Evolutionary conservation across 805 yeast genomes (phyloP).

Genomic region (Naumovozyma dairenensis): DNA sequence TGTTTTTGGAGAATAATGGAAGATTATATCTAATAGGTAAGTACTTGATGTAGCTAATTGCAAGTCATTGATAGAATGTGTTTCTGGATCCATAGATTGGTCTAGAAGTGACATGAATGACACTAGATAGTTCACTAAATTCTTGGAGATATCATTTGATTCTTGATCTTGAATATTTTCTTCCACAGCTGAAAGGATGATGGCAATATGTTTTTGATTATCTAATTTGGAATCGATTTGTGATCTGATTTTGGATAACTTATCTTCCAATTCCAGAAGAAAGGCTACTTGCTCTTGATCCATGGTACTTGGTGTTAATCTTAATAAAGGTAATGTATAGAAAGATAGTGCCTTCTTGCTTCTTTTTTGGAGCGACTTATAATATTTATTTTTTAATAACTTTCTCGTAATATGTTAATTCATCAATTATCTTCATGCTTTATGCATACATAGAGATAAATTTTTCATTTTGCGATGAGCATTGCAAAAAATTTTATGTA

Average conservation of each 20-base stretch:
- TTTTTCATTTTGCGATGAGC: too few relatives aligned
- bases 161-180: slow-evolving; percentile 65
- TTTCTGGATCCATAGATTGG: slow-evolving; percentile 45
- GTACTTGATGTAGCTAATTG: slow-evolving; percentile 65
- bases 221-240: slow-evolving; percentile 74
- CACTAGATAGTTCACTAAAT: slow-evolving; percentile 76
- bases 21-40: slow-evolving; percentile 70
- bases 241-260: slow-evolving; percentile 54
- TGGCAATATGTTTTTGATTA: slow-evolving; percentile 77
- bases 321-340: too few relatives aligned
- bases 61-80: slow-evolving; percentile 44
- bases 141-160: slow-evolving; percentile 34
- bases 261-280: slow-evolving; percentile 47
- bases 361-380: too few relatives aligned
- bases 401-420: too few relatives aligned
- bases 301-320: too few relatives aligned
- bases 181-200: slow-evolving; percentile 81
- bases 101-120: slow-evolving; percentile 76
- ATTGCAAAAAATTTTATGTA: too few relatives aligned
- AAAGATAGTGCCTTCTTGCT: too few relatives aligned
- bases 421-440: too few relatives aligned
- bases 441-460: too few relatives aligned
- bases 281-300: slow-evolving; percentile 25
- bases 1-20: slow-evolving; percentile 61
- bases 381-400: too few relatives aligned